Evolutionary conservation across 495 filamentous ascomycete species (phyloP), one percentile per base, ranked within the genome.

Genomic region (Penicillium pancosmium): DNA sequence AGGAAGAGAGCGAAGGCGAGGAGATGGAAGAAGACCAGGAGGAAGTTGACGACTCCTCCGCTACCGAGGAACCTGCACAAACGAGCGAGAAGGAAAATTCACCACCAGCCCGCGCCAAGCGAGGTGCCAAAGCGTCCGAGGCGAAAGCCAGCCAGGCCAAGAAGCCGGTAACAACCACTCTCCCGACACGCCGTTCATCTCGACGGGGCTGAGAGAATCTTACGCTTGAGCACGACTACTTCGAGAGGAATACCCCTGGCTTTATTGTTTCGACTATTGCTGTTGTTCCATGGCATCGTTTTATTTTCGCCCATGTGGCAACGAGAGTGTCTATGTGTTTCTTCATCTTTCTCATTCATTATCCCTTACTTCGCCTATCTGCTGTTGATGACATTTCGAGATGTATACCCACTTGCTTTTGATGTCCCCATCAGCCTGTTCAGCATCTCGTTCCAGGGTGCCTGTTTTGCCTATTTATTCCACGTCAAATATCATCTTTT

Each of bases 111-210:
- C 57, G 56, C 9, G 55, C 71, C 33, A 75, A 69, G 33, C 61
- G 61, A 51, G 59, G 56, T 12, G 41, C 33, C 49, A 65, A 60
- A 55, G 50, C 57, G 9, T 47, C 67, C 3, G 59, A 60, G 27
- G 25, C 60, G 1, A 70, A 65, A 49, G 63, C 55, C 43, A 54
- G 46, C 43, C 40, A 57, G 16, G 50, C 52, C 18, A 55, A 58
- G 47, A 60, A 67, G 54, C 57, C 66, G 7, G 54, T 51, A 12
- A 69, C 64, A 40, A 63, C 69, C 4, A 66, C 67, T 31, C 52
- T 76, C 46, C 75, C 75, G n/a, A 73, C 73, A 2, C 68, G 77
- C 34, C 73, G 75, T 43, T 76, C 75, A 8, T 74, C 73, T 48
- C 72, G 74, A 60, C 67, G 76, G 35, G 65, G 70, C 61, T 77